Evolutionary conservation across 2,329 filamentous ascomycete species (phyloP), one percentile per base, ranked within the genome.

Genomic region (Lasiodiplodia citricola): DNA sequence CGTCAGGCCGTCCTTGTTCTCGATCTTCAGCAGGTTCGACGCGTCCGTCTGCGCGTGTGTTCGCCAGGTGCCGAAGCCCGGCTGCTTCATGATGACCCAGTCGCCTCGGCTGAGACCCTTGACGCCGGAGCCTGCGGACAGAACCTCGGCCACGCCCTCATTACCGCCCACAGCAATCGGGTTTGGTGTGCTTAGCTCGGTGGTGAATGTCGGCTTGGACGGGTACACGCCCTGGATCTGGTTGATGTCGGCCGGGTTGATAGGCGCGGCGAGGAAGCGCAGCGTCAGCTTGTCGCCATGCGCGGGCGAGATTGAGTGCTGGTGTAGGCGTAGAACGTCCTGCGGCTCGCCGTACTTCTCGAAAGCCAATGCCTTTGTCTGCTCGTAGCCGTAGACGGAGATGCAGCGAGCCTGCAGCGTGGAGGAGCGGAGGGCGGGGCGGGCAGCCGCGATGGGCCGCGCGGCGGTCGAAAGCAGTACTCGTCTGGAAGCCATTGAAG

Each of bases 221-320:
- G 95, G 95, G 83, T 99, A 99, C 4, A 95, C 94, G 72, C 96
- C 96, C 84, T 99, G 96, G 76, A 99, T 92, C 75, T 95, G 95
- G 85, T 99, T 99, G 80, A 99, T 92, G 82, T 99, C 96, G 76
- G 96, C 94, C 28, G 96, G 96, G 83, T 99, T 99, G 80, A 99
- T 93, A 68, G 96, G 93, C 0, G 94, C 90, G 38, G 94, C 92
- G 75, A 99, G 92, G 75, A 96, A 91, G 79, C 93, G 93, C 70
- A 99, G 85, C 67, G 95, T 94, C 73, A 96, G 83, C 71, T 87
- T 83, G 67, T 87, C 83, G 58, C 92, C 91, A 71, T 94, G 87
- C 3, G 88, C 87, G 3, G 92, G 92, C 4, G 91, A 91, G 77
- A 95, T 93, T 73, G 91, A 93, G 82, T 94, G 89, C 0, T 83